Base-by-base conservation (phyloP, 345 rosid species). In the Gossypium longicalyx region DNA sequence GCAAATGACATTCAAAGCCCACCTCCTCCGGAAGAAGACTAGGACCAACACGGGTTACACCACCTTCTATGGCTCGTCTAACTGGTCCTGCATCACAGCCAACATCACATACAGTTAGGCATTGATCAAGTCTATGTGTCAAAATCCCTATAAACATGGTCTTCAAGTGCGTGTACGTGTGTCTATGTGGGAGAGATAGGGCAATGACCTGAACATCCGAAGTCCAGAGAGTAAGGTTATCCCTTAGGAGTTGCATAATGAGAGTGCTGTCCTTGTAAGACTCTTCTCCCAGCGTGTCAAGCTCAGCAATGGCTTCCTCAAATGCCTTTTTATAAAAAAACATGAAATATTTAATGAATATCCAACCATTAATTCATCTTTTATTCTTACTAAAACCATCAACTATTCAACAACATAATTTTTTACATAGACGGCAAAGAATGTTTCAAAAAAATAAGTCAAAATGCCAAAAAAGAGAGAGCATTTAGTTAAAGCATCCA, bases 251-350 rank as follows among this genome's bases (percentile, higher is more conserved):
- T 84, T 93, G 98, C 97, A 93, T 91, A 51, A 93, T 93, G 80
- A 93, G 95, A 76, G 98, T 93, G 90, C 98, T 93, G 84, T 93
- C 98, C 88, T 91, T 93, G 93, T 93, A 93, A n/a, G 97, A 93
- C 74, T 93, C 98, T 75, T 91, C 98, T 70, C 98, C 95, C 79
- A 91, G 75, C 7, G 98, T 89, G 82, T 93, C 95, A 74, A 93
- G 85, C 83, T 93, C 98, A 71, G 97, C 98, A 78, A 93, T 93
- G 22, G 98, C 98, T 84, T 93, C 98, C 82, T 93, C 98, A 71
- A 93, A 93, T 59, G 97, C 97, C 98, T 93, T 53, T 60, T 19
- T 22, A n/a, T 34, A 34, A 34, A n/a, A 56, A 64, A 49, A 67
- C 13, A 67, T 53, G 12, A 19, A 43, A 44, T n/a, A n/a, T 58